Conservation (phyloP, 2,329 filamentous ascomycete species). For the Trichoderma lentiforme region DNA sequence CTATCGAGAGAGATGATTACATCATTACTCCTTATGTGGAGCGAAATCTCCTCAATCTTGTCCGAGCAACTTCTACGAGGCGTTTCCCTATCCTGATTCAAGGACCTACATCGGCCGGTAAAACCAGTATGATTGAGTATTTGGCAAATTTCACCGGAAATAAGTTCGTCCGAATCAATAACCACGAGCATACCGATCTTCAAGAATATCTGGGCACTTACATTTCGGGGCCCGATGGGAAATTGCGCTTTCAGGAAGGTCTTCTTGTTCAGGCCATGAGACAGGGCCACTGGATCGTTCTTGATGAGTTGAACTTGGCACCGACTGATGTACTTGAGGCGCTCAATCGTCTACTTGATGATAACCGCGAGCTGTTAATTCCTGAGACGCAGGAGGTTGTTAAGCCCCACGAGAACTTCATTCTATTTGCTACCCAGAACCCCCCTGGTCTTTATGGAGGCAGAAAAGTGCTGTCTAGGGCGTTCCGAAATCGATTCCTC, state of each 20-base stretch:
- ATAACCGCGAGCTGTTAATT: conserved; percentile 92
- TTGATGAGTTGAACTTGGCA: conserved; percentile 95
- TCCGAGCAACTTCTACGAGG: conserved; percentile 86
- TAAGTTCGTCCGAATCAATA: conserved; percentile 97
- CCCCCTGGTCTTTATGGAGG: conserved; percentile 94
- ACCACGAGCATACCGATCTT: conserved; percentile 96
- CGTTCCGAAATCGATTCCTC: conserved; percentile 94
- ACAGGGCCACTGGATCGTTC: conserved; percentile 94
- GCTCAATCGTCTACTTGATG: conserved; percentile 89
- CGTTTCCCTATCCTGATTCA: conserved; percentile 93
- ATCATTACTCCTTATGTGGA: conserved; percentile 96
- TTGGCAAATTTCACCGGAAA: conserved; percentile 95
- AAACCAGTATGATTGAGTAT: conserved; percentile 99
- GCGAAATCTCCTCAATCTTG: conserved; percentile 89
- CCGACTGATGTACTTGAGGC: conserved; percentile 97
- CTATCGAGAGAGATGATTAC: conserved; percentile 76
- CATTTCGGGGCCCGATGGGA: conserved; percentile 78
- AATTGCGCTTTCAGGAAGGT: conserved; percentile 87
- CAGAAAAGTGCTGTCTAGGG: conserved; percentile 85
- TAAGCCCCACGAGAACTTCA: conserved; percentile 88
- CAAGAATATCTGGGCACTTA: conserved; percentile 98
- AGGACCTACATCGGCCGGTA: conserved; percentile 93
- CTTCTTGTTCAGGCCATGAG: conserved; percentile 88
- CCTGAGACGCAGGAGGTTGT: conserved; percentile 96
- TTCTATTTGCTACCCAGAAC: conserved; percentile 97